phyloP scores from a whole-genome alignment of 805 yeast genomes.

The Starmerella stellata region DNA sequence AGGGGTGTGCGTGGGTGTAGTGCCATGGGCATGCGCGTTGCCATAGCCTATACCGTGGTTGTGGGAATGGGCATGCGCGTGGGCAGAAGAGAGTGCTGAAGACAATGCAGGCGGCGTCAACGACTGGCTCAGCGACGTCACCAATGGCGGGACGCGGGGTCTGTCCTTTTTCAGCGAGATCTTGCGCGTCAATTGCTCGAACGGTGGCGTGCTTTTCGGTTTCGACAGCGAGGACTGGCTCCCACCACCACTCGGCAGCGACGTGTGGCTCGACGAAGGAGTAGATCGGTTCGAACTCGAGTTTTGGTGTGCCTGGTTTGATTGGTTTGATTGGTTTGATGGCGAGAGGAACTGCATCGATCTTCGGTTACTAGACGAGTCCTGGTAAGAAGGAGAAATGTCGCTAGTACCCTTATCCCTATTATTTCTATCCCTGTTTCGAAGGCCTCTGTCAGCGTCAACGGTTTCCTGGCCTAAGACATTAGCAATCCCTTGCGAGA shows the following conservation, averaged over 20 bases:
- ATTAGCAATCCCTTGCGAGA: slow-evolving; percentile 34
- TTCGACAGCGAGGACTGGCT: not conserved
- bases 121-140: slow-evolving; percentile 6
- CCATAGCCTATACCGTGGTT: not conserved
- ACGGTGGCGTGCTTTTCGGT: not conserved
- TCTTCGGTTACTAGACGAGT: slow-evolving; percentile 1
- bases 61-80: too few relatives aligned
- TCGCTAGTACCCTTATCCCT: not conserved
- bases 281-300: not conserved
- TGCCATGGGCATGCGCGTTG: too few relatives aligned
- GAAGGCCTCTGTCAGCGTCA: slow-evolving; percentile 1
- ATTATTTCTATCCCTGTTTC: too few relatives aligned
- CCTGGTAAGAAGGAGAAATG: not conserved
- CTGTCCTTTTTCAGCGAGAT: slow-evolving; percentile 11
- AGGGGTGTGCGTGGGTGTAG: not conserved
- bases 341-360: too few relatives aligned
- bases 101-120: not conserved
- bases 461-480: slow-evolving; percentile 24
- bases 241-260: not conserved
- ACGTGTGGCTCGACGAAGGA: not conserved
- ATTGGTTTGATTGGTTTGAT: too few relatives aligned
- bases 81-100: not conserved
- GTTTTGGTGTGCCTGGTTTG: not conserved
- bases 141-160: slow-evolving; percentile 13
- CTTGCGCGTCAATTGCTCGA: slow-evolving; percentile 16